Conservation (phyloP, 2,329 filamentous ascomycete genomes). For the Leptographium lundbergii region DNA sequence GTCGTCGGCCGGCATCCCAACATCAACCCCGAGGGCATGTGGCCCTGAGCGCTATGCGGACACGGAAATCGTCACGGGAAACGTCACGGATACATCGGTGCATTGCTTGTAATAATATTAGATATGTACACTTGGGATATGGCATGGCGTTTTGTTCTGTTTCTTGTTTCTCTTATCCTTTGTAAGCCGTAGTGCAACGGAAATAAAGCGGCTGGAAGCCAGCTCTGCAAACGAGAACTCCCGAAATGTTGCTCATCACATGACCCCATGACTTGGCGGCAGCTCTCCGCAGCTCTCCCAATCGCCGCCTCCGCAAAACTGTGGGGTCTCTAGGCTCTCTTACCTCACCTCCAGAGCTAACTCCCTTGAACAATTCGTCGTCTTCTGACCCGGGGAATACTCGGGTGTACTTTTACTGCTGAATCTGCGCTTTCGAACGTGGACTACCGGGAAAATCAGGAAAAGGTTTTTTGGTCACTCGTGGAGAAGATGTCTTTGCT, state of each 20-base stretch:
- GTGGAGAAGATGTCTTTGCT: background rate
- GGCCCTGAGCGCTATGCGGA: constrained; percentile 4
- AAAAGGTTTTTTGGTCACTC: background rate
- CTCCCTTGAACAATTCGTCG: background rate
- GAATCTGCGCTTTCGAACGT: background rate
- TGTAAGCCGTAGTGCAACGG: background rate
- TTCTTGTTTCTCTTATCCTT: background rate
- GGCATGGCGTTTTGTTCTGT: background rate
- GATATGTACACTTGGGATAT: background rate
- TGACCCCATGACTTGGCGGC: background rate
- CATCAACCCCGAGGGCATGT: constrained; percentile 11
- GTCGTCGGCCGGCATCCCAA: constrained; percentile 8
- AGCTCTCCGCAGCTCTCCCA: too few species aligned
- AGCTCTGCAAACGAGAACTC: background rate
- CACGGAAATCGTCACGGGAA: too few species aligned
- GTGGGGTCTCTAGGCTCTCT: background rate
- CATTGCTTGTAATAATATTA: background rate
- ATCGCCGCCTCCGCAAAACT: background rate
- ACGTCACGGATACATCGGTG: too few species aligned
- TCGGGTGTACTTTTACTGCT: background rate
- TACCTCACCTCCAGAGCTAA: background rate
- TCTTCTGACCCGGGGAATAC: background rate
- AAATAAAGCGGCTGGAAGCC: background rate
- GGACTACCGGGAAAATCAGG: background rate
- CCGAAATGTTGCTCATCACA: background rate